Evolutionary conservation across 768 basidiomycete genomes (phyloP).

Genomic region (Naganishia onofrii): DNA sequence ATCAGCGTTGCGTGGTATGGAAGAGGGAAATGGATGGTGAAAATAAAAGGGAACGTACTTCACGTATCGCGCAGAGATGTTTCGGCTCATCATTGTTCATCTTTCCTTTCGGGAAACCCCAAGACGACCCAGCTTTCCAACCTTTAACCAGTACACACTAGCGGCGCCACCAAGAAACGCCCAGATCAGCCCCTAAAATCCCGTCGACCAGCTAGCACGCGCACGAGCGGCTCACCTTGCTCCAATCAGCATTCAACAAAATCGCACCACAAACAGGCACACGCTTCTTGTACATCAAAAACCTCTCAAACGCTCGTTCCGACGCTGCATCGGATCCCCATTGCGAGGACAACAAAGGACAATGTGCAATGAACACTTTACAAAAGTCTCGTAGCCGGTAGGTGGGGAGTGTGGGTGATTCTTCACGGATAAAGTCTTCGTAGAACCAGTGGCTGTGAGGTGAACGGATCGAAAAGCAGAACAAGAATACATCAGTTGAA

Average conservation of each 20-base stretch:
- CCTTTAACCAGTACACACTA: conserved; percentile 97
- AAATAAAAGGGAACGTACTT: conserved; percentile 62
- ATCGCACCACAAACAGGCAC: conserved; percentile 98
- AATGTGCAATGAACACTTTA: conserved; percentile 71
- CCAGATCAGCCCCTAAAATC: no score
- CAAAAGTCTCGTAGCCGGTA: conserved; percentile 89
- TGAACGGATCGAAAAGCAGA: not conserved
- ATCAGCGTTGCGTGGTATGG: no score
- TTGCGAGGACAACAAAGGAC: conserved; percentile 69
- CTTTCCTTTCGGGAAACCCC: conserved; percentile 99
- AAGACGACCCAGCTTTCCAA: conserved; percentile 92
- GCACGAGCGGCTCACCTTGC: conserved; percentile 65
- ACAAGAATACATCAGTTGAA: no score
- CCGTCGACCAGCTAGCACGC: no score
- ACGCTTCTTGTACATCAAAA: conserved; percentile 93
- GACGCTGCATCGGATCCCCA: conserved; percentile 78
- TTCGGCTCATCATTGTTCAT: conserved; percentile 91
- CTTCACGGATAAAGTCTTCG: conserved; percentile 94
- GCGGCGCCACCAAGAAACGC: not conserved
- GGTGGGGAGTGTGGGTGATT: conserved; percentile 80
- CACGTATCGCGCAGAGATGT: conserved; percentile 80
- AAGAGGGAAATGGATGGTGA: not conserved
- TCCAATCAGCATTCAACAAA: conserved; percentile 85
- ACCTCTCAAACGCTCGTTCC: conserved; percentile 55
- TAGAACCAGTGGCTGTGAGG: conserved; percentile 92